A percentile compares a stretch with the other conserved stretches of the same genome.
Conservation (phyloP, 2,329 filamentous ascomycete species). For the Leptographium flavum region DNA sequence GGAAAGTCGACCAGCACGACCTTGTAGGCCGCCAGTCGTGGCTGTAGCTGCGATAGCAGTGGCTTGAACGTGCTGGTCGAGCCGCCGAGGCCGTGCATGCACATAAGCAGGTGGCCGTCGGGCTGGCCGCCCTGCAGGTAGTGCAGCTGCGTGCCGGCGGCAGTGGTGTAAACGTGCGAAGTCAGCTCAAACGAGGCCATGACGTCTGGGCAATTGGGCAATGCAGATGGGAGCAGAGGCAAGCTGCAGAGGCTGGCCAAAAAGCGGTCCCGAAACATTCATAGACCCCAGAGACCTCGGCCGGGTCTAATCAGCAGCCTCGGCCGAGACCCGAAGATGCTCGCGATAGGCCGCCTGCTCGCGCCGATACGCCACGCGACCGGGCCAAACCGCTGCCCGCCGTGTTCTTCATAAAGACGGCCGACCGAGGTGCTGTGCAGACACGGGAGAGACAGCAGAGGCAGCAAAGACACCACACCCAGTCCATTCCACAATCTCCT, state of each 20-base stretch:
- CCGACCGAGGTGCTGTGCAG: too few relatives aligned
- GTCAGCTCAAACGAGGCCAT: not conserved
- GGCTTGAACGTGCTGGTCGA: slow-evolving; percentile 12
- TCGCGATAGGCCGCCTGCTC: not conserved
- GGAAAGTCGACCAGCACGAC: slow-evolving; percentile 15
- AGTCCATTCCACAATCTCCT: not conserved
- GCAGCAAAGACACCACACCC: too few relatives aligned
- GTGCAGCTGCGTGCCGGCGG: slow-evolving; percentile 15
- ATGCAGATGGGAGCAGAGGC: too few relatives aligned
- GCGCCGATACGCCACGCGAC: not conserved
- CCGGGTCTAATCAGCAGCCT: not conserved
- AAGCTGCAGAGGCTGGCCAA: too few relatives aligned
- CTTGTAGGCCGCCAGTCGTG: slow-evolving; percentile 6
- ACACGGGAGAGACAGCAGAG: too few relatives aligned
- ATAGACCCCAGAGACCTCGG: too few relatives aligned
- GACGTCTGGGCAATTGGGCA: not conserved
- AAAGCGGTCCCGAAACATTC: too few relatives aligned
- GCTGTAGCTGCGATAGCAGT: slow-evolving; percentile 9
- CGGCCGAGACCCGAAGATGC: not conserved
- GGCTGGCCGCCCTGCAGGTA: slow-evolving; percentile 13
- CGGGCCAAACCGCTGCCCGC: not conserved
- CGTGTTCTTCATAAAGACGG: too few relatives aligned
- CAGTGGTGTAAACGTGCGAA: slow-evolving; percentile 8
- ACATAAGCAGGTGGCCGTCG: slow-evolving; percentile 14
- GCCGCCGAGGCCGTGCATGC: slow-evolving; percentile 17